Percentiles rank a stretch among this genome's conserved stretches.
These are phyloP conservation scores for Neotropicomus parvogracilis DNA, from an alignment of 1,284 basidiomycete genomes.

Conservation along the genomic window DNA sequence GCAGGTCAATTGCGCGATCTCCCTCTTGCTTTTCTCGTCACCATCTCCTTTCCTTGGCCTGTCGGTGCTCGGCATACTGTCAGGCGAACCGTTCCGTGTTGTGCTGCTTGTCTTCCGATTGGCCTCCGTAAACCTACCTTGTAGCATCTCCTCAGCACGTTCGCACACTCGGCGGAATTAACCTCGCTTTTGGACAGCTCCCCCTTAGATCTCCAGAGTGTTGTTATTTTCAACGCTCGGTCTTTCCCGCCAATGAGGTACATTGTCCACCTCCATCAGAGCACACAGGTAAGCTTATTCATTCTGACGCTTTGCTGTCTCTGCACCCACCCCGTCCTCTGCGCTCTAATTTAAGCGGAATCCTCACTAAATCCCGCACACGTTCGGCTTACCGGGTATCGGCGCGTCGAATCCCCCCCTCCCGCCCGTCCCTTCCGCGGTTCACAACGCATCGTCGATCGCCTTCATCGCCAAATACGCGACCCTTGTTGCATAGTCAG, in stretches of 20 bases:
- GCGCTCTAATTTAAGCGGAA: conserved; percentile 10
- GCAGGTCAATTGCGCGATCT: conserved; percentile 18
- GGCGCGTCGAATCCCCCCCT: background rate
- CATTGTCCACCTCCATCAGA: conserved; percentile 32
- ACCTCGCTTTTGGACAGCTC: conserved; percentile 19
- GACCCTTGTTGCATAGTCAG: conserved; percentile 25
- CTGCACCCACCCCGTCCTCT: conserved; percentile 4
- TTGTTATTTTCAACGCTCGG: conserved; percentile 29
- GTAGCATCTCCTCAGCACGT: conserved; percentile 28
- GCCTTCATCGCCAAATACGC: conserved; percentile 19
- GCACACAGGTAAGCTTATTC: conserved; percentile 5
- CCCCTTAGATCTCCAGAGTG: conserved; percentile 27
- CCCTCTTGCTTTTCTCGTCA: conserved; percentile 33
- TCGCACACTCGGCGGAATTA: conserved; percentile 35
- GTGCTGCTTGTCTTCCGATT: conserved; percentile 29
- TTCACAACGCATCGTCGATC: conserved; percentile 10
- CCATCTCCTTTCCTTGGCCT: conserved; percentile 32
- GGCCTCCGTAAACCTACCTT: conserved; percentile 22
- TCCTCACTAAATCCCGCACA: conserved; percentile 5
- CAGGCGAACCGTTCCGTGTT: conserved; percentile 38
- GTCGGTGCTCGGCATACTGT: conserved; percentile 37
- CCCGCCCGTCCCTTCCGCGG: conserved; percentile 10
- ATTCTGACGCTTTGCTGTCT: conserved; percentile 16
- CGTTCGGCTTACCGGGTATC: background rate
- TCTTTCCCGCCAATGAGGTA: conserved; percentile 32